Percentiles rank a stretch among this genome's conserved stretches.
These are phyloP conservation scores for Akanthomyces lecanii DNA, from an alignment of 2,329 filamentous ascomycete genomes.

Conservation along the genomic window DNA sequence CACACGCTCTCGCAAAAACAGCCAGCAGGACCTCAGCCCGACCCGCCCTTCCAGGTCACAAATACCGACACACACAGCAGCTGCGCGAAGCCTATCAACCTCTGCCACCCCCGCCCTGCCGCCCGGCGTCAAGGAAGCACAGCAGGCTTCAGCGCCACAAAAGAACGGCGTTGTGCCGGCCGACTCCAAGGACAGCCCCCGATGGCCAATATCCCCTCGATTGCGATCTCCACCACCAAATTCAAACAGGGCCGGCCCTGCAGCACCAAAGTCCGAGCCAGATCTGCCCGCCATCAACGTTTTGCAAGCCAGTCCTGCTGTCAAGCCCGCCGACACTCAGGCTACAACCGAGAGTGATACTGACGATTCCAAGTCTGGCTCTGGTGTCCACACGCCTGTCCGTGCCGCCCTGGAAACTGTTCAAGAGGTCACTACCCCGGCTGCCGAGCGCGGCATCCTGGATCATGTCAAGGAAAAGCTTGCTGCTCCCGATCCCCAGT, in stretches of 20 bases:
- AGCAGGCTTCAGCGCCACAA: slow-evolving; percentile 60
- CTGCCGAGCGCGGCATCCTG: slow-evolving; percentile 36
- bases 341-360: slow-evolving; percentile 47
- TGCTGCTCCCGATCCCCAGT: slow-evolving; percentile 36
- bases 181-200: slow-evolving; percentile 54
- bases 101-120: slow-evolving; percentile 63
- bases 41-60: slow-evolving; percentile 48
- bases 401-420: slow-evolving; percentile 78
- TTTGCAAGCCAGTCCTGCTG: slow-evolving; percentile 46
- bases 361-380: slow-evolving; percentile 44
- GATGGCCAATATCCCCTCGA: slow-evolving; percentile 75
- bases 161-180: slow-evolving; percentile 48
- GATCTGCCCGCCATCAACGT: slow-evolving; percentile 51
- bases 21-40: slow-evolving; percentile 60
- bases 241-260: slow-evolving; percentile 43
- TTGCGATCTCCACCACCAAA: slow-evolving; percentile 71
- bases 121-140: slow-evolving; percentile 54
- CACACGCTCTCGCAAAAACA: slow-evolving; percentile 61
- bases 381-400: slow-evolving; percentile 56
- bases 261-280: slow-evolving; percentile 44
- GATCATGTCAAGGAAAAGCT: slow-evolving; percentile 51
- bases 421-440: slow-evolving; percentile 67
- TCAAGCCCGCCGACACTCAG: slow-evolving; percentile 40
- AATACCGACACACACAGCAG: slow-evolving; percentile 56
- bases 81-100: slow-evolving; percentile 65